Conservation (phyloP, 2,329 filamentous ascomycete genomes). For the Pseudogymnoascus sp. region DNA sequence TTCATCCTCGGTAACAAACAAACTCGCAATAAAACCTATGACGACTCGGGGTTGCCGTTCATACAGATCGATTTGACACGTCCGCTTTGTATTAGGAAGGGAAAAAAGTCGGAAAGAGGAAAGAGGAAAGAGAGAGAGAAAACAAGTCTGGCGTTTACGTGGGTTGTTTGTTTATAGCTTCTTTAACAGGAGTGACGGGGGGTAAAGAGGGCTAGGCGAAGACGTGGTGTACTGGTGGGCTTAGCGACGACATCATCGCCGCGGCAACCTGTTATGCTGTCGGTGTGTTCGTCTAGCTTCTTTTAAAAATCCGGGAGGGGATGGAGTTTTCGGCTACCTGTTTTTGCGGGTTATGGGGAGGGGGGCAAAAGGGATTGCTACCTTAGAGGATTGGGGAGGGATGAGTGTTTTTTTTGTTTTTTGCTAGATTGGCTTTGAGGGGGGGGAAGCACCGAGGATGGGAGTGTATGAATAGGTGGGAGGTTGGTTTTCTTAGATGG, state of each 20-base stretch:
- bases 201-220: neutral
- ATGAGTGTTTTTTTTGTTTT: neutral
- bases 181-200: neutral
- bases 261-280: neutral
- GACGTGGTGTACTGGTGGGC: neutral
- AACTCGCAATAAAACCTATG: neutral
- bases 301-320: neutral
- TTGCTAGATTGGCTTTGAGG: neutral
- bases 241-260: neutral
- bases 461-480: neutral
- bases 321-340: neutral
- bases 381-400: neutral
- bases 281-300: neutral
- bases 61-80: neutral
- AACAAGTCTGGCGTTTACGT: neutral
- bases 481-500: neutral
- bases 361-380: neutral
- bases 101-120: neutral
- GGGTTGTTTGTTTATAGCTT: neutral
- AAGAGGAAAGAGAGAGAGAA: neutral
- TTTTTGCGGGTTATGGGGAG: neutral
- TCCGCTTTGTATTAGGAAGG: neutral
- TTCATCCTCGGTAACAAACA: neutral
- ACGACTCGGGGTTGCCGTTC: neutral
- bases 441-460: neutral